Percentiles rank a stretch among this genome's conserved stretches.
phyloP scores from a whole-genome alignment of 2,329 filamentous ascomycete genomes.

The Aureobasidium subglaciale region DNA sequence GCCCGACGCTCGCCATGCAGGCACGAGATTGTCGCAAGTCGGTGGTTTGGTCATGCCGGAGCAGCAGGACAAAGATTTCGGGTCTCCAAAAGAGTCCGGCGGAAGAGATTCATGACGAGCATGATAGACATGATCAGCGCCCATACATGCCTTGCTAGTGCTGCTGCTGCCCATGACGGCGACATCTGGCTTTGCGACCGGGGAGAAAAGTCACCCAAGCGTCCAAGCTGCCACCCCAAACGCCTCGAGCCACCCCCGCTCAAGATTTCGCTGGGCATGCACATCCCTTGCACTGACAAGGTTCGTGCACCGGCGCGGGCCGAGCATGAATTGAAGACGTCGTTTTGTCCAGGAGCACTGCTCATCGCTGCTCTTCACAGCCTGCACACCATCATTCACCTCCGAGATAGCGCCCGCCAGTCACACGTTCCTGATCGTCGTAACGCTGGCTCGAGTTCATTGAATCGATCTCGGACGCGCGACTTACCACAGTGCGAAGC shows the following conservation, averaged over 20 bases:
- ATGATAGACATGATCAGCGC: slow-evolving; percentile 4
- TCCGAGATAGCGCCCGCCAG: slow-evolving; percentile 5
- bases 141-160: slow-evolving; percentile 2
- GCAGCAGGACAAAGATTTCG: not conserved
- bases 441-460: not conserved
- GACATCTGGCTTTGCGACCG: slow-evolving; percentile 2
- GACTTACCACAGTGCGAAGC: not conserved
- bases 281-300: not conserved
- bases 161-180: slow-evolving; percentile 4
- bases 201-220: slow-evolving; percentile 2
- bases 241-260: not conserved
- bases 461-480: slow-evolving; percentile 3
- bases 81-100: slow-evolving; percentile 15
- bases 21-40: slow-evolving; percentile 7
- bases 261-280: not conserved
- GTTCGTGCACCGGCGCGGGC: slow-evolving; percentile 11
- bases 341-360: not conserved
- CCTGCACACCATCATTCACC: not conserved
- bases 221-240: not conserved
- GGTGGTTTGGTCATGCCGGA: slow-evolving; percentile 8
- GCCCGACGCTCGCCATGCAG: not conserved
- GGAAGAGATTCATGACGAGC: slow-evolving; percentile 6
- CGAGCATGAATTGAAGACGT: not conserved
- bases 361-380: not conserved
- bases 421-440: slow-evolving; percentile 9